These are phyloP conservation scores for Fraxinus quadrangulata DNA, from an alignment of 257 asterid genomes.

Conservation along the genomic window DNA sequence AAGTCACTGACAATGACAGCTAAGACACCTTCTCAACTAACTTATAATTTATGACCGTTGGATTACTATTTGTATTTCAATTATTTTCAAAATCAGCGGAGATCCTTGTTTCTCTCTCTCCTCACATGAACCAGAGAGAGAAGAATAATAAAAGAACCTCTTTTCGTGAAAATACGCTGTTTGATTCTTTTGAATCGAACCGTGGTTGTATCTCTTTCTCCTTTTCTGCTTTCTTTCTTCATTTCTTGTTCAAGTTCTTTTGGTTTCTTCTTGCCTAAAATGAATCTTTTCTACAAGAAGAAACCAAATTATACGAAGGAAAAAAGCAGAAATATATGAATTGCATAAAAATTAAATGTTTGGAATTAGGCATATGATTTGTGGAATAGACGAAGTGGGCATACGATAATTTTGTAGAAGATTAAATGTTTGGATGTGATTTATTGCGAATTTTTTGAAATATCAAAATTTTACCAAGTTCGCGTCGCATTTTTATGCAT, in stretches of 20 bases:
- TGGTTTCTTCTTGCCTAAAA: conserved; percentile 29
- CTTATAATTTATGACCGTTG: neutral
- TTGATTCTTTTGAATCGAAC: conserved; percentile 36
- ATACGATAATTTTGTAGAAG: conserved; percentile 7
- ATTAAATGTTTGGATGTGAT: neutral
- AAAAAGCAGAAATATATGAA: neutral
- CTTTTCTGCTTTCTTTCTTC: conserved; percentile 12
- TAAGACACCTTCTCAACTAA: too few relatives aligned
- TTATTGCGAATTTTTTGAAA: neutral
- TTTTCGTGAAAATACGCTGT: conserved; percentile 22
- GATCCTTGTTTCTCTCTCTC: conserved; percentile 38
- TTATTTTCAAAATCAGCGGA: neutral
- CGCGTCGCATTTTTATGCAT: conserved; percentile 10
- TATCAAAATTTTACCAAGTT: conserved; percentile 3
- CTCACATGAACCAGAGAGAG: conserved; percentile 17
- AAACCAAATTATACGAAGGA: conserved; percentile 34
- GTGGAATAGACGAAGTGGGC: neutral
- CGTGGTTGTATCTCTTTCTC: neutral
- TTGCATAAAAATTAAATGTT: neutral
- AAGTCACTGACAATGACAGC: neutral
- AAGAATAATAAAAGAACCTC: conserved; percentile 27
- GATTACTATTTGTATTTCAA: neutral
- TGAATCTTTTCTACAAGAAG: conserved; percentile 19
- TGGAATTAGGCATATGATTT: neutral
- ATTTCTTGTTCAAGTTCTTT: neutral